phyloP scores from a whole-genome alignment of 306 rosid species.

The Rosa rugosa region DNA sequence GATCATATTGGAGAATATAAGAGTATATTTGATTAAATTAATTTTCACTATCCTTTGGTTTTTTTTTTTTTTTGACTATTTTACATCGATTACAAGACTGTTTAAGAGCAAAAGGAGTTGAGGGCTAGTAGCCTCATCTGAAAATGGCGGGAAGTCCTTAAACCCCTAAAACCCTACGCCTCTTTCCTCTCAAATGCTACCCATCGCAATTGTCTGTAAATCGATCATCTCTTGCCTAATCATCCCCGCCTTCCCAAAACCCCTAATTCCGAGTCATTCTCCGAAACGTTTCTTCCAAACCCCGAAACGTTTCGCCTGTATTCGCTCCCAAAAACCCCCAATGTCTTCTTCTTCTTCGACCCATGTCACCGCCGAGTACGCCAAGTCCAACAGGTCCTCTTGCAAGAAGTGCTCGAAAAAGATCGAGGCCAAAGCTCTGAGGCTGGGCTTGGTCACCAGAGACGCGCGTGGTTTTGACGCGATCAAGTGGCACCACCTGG shows the following conservation, averaged over 20 bases:
- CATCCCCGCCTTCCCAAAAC: neutral
- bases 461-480: constrained; percentile 35
- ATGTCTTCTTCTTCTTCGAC: constrained; percentile 41
- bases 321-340: constrained; percentile 2
- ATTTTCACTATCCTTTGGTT: too few relatives aligned
- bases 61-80: too few relatives aligned
- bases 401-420: constrained; percentile 60
- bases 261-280: neutral
- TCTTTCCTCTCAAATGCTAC: neutral
- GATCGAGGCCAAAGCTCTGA: constrained; percentile 40
- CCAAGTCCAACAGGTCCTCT: constrained; percentile 56
- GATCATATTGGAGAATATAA: too few relatives aligned
- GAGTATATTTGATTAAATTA: too few relatives aligned
- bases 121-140: neutral
- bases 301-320: neutral
- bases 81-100: too few relatives aligned
- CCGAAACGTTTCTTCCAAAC: neutral
- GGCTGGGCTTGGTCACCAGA: constrained; percentile 45
- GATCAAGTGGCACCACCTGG: constrained; percentile 64
- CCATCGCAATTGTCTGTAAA: neutral
- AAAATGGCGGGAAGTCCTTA: constrained; percentile 9
- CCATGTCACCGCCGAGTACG: constrained; percentile 48
- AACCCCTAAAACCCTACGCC: neutral
- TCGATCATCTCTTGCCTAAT: neutral
- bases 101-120: neutral